A percentile compares a stretch with the other conserved stretches of the same genome.
phyloP scores from a whole-genome alignment of 495 filamentous ascomycete species.

The Pyrenula massariospora region DNA sequence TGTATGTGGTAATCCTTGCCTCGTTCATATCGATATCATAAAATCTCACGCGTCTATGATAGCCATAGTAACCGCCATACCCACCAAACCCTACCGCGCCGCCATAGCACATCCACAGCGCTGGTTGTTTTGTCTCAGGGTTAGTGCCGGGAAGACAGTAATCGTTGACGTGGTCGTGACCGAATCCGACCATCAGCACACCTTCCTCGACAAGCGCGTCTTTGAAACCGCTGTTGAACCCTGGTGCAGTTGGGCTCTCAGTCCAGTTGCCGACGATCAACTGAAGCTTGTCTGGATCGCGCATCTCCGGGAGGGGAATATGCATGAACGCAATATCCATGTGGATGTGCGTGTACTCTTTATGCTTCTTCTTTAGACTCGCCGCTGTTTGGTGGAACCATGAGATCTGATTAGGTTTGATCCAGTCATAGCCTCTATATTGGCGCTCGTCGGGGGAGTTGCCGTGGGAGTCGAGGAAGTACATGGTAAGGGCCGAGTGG shows the following conservation, averaged over 20 bases:
- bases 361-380: conserved; percentile 55
- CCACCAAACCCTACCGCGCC: conserved; percentile 85
- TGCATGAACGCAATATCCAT: conserved; percentile 97
- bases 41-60: conserved; percentile 70
- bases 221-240: conserved; percentile 77
- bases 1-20: conserved; percentile 80
- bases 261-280: conserved; percentile 52
- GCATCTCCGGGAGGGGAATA: conserved; percentile 88
- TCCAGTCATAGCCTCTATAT: conserved; percentile 86
- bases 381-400: conserved; percentile 80
- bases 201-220: conserved; percentile 77
- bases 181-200: conserved; percentile 75
- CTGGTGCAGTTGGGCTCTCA: conserved; percentile 74
- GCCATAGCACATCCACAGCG: conserved; percentile 98
- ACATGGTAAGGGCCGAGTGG: conserved; percentile 85
- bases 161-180: conserved; percentile 95
- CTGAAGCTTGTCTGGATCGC: conserved; percentile 27
- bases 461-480: conserved; percentile 84
- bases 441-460: conserved; percentile 84
- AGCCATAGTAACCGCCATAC: conserved; percentile 82
- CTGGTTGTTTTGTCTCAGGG: conserved; percentile 34
- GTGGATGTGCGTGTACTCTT: conserved; percentile 78
- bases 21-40: conserved; percentile 90
- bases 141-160: conserved; percentile 65
- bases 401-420: conserved; percentile 83